A percentile compares a stretch with the other conserved stretches of the same genome.
These are phyloP conservation scores for Vanrija sp. DNA, from an alignment of 1,284 basidiomycete species.

Conservation along the genomic window DNA sequence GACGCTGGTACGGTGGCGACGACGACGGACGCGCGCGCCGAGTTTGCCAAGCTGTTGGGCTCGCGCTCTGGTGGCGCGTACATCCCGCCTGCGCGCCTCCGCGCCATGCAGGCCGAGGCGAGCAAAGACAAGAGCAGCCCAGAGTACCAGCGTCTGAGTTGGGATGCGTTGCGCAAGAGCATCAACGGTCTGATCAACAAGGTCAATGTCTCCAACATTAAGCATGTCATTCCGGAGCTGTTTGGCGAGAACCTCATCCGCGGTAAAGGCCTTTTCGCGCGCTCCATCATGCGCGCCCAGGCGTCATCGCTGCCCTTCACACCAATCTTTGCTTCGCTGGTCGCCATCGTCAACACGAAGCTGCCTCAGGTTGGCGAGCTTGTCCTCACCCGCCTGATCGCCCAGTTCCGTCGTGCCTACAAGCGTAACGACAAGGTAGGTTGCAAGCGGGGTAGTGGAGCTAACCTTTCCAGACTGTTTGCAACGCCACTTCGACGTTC, in stretches of 20 bases:
- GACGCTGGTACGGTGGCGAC: constrained; percentile 13
- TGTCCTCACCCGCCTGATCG: constrained; percentile 79
- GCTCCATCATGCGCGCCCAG: constrained; percentile 98
- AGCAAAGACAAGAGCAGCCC: constrained; percentile 75
- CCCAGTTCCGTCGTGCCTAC: constrained; percentile 91
- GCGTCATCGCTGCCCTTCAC: constrained; percentile 95
- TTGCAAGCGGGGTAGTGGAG: constrained; percentile 11
- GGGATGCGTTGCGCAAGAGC: constrained; percentile 96
- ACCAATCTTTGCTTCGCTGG: constrained; percentile 91
- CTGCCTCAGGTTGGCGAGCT: constrained; percentile 94
- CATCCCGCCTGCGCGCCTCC: constrained; percentile 87
- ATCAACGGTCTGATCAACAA: constrained; percentile 99
- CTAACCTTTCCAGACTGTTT: constrained; percentile 62
- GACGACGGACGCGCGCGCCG: constrained; percentile 58
- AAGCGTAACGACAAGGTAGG: constrained; percentile 95
- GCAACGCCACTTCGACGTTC: constrained; percentile 91
- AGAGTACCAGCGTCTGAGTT: constrained; percentile 94
- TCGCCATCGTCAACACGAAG: constrained; percentile 95
- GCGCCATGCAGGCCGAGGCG: constrained; percentile 84
- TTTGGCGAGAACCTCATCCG: constrained; percentile 89
- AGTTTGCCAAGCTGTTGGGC: constrained; percentile 73
- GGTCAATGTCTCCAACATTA: constrained; percentile 89
- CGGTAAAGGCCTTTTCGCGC: constrained; percentile 80
- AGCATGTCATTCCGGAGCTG: constrained; percentile 89
- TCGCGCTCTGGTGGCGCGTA: constrained; percentile 88